Conservation (phyloP, 2,329 filamentous ascomycete genomes). For the Daldinia sp. region DNA sequence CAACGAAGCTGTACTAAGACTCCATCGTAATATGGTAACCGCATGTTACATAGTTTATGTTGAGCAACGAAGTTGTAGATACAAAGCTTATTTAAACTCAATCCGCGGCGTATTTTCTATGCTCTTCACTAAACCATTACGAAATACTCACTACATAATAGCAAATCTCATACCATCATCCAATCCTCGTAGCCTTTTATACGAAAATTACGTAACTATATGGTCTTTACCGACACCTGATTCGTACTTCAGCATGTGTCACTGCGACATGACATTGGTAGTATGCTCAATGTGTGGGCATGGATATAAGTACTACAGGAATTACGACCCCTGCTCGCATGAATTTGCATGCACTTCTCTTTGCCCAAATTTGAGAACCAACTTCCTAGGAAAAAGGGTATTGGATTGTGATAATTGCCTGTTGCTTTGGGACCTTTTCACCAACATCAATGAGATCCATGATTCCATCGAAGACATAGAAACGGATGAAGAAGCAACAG, state of each 20-base stretch:
- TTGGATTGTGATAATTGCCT: not conserved
- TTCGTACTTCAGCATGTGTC: constrained; percentile 13
- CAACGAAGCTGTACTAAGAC: not conserved
- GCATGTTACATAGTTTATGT: not conserved
- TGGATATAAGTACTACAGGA: not conserved
- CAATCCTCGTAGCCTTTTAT: no score
- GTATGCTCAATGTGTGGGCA: not conserved
- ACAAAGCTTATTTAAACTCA: not conserved
- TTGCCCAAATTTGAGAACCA: constrained; percentile 20
- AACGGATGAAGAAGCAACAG: not conserved
- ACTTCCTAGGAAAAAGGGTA: not conserved
- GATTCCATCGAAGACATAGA: not conserved
- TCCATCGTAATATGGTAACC: not conserved
- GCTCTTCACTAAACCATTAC: not conserved
- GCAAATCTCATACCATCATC: not conserved
- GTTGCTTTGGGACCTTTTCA: not conserved
- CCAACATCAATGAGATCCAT: not conserved
- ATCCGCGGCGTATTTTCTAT: not conserved
- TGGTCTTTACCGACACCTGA: not conserved
- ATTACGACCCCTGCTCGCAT: constrained; percentile 10
- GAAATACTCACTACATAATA: not conserved
- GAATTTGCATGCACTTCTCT: not conserved
- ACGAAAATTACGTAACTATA: no score
- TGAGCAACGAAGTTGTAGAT: not conserved
- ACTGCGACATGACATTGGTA: constrained; percentile 5